Evolutionary conservation across 2,329 filamentous ascomycete genomes (phyloP).

Genomic region (Epichloe hybrida): DNA sequence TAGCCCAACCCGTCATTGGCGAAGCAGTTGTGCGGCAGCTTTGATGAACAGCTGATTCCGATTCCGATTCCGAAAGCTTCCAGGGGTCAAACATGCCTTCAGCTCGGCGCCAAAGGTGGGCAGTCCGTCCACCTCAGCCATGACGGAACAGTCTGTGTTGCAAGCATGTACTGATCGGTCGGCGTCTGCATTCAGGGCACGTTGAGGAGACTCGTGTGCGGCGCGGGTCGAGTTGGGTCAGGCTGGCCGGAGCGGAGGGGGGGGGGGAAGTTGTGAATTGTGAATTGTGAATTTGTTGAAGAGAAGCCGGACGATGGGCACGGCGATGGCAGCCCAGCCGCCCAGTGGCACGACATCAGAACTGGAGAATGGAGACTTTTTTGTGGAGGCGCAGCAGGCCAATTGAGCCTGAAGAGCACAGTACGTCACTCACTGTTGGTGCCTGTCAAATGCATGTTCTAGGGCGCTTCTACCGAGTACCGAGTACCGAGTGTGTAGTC

Average conservation of each 20-base stretch:
- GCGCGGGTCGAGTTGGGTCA: background rate
- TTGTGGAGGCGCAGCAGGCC: too few species aligned
- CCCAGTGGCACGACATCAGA: too few species aligned
- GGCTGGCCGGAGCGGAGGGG: background rate
- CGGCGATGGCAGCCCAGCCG: too few species aligned
- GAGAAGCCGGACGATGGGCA: background rate
- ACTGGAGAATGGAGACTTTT: too few species aligned
- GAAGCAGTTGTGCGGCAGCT: background rate
- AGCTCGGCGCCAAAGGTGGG: conserved; percentile 88
- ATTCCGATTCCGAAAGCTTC: background rate
- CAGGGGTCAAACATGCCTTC: conserved; percentile 47
- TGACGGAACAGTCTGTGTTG: conserved; percentile 23
- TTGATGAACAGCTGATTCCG: background rate
- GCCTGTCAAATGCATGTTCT: background rate
- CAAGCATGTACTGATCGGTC: conserved; percentile 8
- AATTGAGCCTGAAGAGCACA: too few species aligned
- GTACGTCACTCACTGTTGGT: background rate
- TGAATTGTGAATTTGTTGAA: background rate
- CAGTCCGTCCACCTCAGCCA: conserved; percentile 71
- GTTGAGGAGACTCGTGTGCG: background rate
- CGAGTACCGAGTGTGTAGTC: too few species aligned
- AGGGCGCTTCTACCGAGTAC: background rate
- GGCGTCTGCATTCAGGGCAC: conserved; percentile 1
- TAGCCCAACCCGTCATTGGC: background rate
- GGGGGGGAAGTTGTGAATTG: background rate